Percentiles rank a stretch among this genome's conserved stretches.
phyloP scores from a whole-genome alignment of 2,329 filamentous ascomycete genomes.

The Macrophomina tecta region DNA sequence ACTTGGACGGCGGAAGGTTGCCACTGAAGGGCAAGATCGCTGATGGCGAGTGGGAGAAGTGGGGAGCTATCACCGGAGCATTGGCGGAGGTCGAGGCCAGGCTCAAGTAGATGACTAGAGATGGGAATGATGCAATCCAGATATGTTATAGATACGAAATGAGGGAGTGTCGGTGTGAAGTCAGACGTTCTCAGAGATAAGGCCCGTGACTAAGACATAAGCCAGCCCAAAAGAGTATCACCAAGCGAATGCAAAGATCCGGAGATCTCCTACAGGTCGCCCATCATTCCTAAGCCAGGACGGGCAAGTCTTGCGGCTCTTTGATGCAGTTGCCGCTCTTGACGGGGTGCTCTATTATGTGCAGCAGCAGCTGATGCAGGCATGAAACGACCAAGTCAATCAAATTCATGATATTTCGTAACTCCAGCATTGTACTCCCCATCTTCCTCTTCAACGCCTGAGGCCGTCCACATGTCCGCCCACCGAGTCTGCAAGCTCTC shows the following conservation, averaged over 20 bases:
- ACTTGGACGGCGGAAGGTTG: conserved; percentile 61
- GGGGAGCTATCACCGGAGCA: conserved; percentile 5
- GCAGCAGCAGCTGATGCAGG: too few species aligned
- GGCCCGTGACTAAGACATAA: not conserved
- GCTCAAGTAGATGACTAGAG: not conserved
- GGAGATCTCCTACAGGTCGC: too few species aligned
- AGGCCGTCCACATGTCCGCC: not conserved
- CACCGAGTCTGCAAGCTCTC: not conserved
- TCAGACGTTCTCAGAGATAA: not conserved
- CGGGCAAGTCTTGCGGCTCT: too few species aligned
- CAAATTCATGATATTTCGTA: not conserved
- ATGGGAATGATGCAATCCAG: not conserved
- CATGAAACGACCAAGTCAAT: too few species aligned
- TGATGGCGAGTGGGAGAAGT: conserved; percentile 27
- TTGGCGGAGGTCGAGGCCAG: conserved; percentile 23
- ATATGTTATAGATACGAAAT: not conserved
- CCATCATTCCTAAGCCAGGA: too few species aligned
- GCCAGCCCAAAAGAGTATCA: conserved; percentile 5
- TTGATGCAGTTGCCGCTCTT: too few species aligned
- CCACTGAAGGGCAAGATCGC: conserved; percentile 65
- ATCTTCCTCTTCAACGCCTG: not conserved
- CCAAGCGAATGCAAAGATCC: not conserved
- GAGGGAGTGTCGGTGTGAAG: conserved; percentile 3
- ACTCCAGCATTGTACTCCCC: not conserved
- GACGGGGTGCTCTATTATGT: too few species aligned